Conservation (phyloP, 441 rosid species). For the California macrophylla region DNA sequence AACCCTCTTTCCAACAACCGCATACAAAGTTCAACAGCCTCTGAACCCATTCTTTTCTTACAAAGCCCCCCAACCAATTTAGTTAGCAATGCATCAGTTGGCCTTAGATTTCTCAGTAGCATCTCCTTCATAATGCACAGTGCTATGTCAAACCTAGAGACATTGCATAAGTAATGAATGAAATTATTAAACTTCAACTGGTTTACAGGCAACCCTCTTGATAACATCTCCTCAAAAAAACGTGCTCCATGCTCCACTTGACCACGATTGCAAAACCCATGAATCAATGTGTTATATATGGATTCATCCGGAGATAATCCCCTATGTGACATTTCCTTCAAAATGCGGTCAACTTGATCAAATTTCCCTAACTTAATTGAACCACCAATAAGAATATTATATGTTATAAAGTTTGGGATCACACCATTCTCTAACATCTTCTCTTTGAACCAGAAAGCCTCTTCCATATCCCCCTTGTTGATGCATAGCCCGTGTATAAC, state of each 20-base stretch:
- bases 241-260: constrained; percentile 41
- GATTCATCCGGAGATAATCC: constrained; percentile 50
- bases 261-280: constrained; percentile 47
- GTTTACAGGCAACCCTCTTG: constrained; percentile 34
- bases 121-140: constrained; percentile 38
- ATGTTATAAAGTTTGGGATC: constrained; percentile 47
- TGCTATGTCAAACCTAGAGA: constrained; percentile 43
- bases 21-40: constrained; percentile 56
- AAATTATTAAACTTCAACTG: constrained; percentile 51
- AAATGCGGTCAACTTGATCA: constrained; percentile 42
- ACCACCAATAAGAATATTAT: constrained; percentile 58
- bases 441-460: constrained; percentile 45
- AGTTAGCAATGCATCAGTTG: constrained; percentile 55
- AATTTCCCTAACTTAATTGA: constrained; percentile 48
- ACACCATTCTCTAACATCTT: constrained; percentile 46
- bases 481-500: constrained; percentile 38
- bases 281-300: constrained; percentile 59
- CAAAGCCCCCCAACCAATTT: constrained; percentile 49
- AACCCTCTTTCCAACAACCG: constrained; percentile 37
- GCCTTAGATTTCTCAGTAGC: constrained; percentile 53
- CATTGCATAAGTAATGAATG: constrained; percentile 39
- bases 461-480: constrained; percentile 30
- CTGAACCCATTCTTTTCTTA: constrained; percentile 41
- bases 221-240: constrained; percentile 51
- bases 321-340: constrained; percentile 49